These are phyloP conservation scores for Chaetomium strumarium DNA, from an alignment of 2,329 filamentous ascomycete species.

Conservation along the genomic window DNA sequence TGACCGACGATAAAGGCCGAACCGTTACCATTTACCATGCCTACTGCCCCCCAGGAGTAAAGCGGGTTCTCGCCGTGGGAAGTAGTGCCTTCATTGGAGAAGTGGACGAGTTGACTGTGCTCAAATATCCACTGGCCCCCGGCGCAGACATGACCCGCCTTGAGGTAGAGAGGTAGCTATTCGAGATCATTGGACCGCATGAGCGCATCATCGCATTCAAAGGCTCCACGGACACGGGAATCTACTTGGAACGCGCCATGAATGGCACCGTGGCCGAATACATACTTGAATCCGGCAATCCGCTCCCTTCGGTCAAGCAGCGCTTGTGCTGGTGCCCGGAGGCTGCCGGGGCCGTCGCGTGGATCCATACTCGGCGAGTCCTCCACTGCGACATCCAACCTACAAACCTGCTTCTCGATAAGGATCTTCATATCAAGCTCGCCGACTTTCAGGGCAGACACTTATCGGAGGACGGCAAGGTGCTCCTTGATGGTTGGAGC, in stretches of 20 bases:
- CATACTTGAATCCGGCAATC: background rate
- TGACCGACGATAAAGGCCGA: background rate
- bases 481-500: background rate
- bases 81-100: constrained; percentile 2
- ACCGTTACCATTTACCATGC: background rate
- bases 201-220: background rate
- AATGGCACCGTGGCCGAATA: background rate
- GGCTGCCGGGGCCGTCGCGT: background rate
- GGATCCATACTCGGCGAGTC: background rate
- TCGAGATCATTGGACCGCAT: background rate
- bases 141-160: background rate
- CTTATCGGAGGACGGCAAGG: background rate
- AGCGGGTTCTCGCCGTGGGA: background rate
- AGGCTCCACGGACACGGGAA: background rate
- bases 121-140: background rate
- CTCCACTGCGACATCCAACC: constrained; percentile 5
- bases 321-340: background rate
- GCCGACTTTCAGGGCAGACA: constrained; percentile 2
- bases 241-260: background rate
- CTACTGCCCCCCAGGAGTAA: background rate
- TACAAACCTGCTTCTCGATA: constrained; percentile 1
- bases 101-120: background rate
- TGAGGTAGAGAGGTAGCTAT: background rate
- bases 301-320: background rate
- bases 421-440: constrained; percentile 2